Conservation (phyloP, 2,329 filamentous ascomycete genomes). For the Bertia moriformis region DNA sequence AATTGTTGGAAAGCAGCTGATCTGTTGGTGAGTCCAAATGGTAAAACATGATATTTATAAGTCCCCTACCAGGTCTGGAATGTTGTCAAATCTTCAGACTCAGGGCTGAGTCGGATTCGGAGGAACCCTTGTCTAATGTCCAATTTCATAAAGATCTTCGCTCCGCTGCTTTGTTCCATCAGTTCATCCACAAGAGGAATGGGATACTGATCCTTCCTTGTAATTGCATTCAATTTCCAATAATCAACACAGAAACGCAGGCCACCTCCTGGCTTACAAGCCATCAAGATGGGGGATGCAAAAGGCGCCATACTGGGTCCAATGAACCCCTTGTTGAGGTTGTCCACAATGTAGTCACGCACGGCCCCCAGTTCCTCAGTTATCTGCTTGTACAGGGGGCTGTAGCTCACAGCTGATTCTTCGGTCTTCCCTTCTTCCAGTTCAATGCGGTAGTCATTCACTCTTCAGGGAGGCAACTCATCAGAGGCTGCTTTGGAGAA, state of each 20-base stretch:
- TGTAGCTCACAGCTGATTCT: too few relatives aligned
- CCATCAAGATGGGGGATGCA: constrained; percentile 5
- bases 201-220: background rate
- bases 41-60: constrained; percentile 11
- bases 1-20: constrained; percentile 5
- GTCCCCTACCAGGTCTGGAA: constrained; percentile 4
- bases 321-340: background rate
- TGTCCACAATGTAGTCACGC: background rate
- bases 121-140: constrained; percentile 8
- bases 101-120: background rate
- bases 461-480: background rate
- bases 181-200: constrained; percentile 7
- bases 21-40: constrained; percentile 4
- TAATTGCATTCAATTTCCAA: background rate
- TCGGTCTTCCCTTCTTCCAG: background rate
- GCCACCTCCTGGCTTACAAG: constrained; percentile 5
- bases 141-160: constrained; percentile 10
- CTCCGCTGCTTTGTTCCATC: constrained; percentile 5
- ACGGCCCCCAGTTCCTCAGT: background rate
- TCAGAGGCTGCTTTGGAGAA: background rate
- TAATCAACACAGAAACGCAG: constrained; percentile 6
- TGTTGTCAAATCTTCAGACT: constrained; percentile 4
- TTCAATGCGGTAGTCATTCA: background rate
- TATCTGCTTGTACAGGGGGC: background rate
- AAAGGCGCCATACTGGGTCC: background rate